Percentiles rank a stretch among this genome's conserved stretches.
Evolutionary conservation across 805 yeast genomes (phyloP).

Genomic region (Kazachstania viticola): DNA sequence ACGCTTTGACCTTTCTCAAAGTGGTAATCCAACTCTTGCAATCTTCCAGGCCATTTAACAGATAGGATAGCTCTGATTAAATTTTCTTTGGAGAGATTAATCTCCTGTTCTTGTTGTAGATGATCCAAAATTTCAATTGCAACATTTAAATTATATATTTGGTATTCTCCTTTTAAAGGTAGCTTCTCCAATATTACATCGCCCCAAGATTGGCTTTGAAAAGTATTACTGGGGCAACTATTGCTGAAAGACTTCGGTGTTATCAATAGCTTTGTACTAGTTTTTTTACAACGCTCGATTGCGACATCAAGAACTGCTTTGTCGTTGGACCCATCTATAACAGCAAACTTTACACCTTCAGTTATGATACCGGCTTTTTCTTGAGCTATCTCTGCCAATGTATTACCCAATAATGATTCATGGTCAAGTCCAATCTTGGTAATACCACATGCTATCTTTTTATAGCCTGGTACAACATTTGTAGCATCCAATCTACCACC

Average conservation of each 20-base stretch:
- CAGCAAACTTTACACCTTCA: constrained; percentile 39
- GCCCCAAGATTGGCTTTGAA: constrained; percentile 25
- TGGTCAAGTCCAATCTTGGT: constrained; percentile 85
- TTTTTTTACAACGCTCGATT: constrained; percentile 24
- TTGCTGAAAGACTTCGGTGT: constrained; percentile 9
- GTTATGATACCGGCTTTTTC: constrained; percentile 80
- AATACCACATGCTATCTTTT: constrained; percentile 57
- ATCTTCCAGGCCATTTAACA: constrained; percentile 80
- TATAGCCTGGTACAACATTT: constrained; percentile 43
- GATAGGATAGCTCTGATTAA: constrained; percentile 40
- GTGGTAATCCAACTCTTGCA: constrained; percentile 40
- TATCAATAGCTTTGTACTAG: constrained; percentile 22
- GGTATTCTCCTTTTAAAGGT: constrained; percentile 67
- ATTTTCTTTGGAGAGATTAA: constrained; percentile 23
- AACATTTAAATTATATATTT: constrained; percentile 53
- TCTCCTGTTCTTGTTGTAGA: constrained; percentile 14
- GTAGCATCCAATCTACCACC: constrained; percentile 91
- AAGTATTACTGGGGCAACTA: too few species aligned
- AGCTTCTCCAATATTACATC: constrained; percentile 24
- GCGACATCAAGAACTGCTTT: constrained; percentile 39
- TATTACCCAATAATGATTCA: constrained; percentile 59
- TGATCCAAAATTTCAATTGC: constrained; percentile 47
- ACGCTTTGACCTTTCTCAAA: constrained; percentile 10
- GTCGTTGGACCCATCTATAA: constrained; percentile 61
- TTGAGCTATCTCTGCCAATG: constrained; percentile 51